Evolutionary conservation across 306 rosid species (phyloP).

Genomic region (cucumber (Cucumis sativus)): Cucumber_9930_V3 NC_026661.2:5322501-5323000

Average conservation of each 20-base stretch:
- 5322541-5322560: background rate
- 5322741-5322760: background rate
- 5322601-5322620: background rate
- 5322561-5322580: background rate
- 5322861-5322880: slow-evolving; percentile 19
- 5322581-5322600: background rate
- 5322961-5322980: background rate
- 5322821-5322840: slow-evolving; percentile 16
- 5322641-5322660: background rate
- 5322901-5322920: slow-evolving; percentile 19
- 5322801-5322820: background rate
- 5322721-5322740: background rate
- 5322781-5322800: too few species aligned
- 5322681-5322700: too few species aligned
- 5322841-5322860: slow-evolving; percentile 49
- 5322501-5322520: background rate
- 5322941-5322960: background rate
- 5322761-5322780: background rate
- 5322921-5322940: background rate
- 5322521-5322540: background rate
- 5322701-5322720: too few species aligned
- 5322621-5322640: background rate
- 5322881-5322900: slow-evolving; percentile 11
- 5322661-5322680: background rate
- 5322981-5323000: too few species aligned